Evolutionary conservation across 2,329 filamentous ascomycete species (phyloP).

Genomic region (Colletotrichum nymphaeae): DNA sequence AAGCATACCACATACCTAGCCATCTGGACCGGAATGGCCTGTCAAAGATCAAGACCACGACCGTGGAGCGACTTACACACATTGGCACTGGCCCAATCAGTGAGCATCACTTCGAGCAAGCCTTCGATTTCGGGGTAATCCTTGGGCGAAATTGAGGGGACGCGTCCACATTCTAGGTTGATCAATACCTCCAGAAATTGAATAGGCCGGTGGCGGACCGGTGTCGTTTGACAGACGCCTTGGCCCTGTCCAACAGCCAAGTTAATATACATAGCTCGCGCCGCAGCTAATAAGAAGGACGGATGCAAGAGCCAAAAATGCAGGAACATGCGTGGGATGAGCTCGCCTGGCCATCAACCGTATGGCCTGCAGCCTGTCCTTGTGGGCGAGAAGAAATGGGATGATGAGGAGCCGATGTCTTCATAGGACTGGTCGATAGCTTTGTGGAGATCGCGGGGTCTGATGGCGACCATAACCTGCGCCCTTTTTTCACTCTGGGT

Average conservation of each 20-base stretch:
- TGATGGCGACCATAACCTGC: conserved; percentile 19
- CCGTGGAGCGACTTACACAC: background rate
- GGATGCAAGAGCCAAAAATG: background rate
- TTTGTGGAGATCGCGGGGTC: conserved; percentile 29
- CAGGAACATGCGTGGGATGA: conserved; percentile 9
- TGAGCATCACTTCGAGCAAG: background rate
- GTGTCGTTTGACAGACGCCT: background rate
- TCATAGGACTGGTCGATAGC: conserved; percentile 9
- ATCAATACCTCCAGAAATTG: background rate
- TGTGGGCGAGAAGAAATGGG: conserved; percentile 5
- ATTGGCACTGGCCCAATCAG: background rate
- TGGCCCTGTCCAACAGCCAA: background rate
- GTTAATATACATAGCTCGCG: background rate
- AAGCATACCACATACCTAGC: conserved; percentile 2
- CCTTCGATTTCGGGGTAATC: background rate
- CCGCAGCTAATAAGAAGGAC: background rate
- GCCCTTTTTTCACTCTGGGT: background rate
- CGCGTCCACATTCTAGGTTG: background rate
- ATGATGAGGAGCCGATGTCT: conserved; percentile 20
- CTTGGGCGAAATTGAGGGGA: background rate
- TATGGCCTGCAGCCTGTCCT: conserved; percentile 6
- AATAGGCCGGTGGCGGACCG: background rate
- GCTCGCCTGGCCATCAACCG: conserved; percentile 16
- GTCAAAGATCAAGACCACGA: background rate
- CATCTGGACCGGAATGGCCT: background rate